Evolutionary conservation across 805 yeast genomes (phyloP), one percentile per base, ranked within the genome.

Genomic region (Kluyveromyces aestuarii): DNA sequence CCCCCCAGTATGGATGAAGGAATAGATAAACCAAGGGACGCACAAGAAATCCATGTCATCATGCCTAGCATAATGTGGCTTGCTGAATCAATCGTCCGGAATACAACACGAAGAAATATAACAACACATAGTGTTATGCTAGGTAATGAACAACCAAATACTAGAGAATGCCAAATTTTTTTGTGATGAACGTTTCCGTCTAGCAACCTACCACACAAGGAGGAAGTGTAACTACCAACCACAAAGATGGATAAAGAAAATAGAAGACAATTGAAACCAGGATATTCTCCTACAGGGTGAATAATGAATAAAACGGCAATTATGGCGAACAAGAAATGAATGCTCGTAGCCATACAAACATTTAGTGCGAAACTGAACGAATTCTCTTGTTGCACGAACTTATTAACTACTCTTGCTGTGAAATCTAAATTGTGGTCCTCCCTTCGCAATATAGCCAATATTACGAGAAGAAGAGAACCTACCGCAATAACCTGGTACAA

Each of bases 151-250:
- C 76, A 74, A 17, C 81, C 82, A 50, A 77, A 74, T 19, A 73
- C 48, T 10, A 76, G 59, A 4, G 82, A 67, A 21, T 41, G 27
- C 19, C 16, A 8, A 41, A 61, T 40, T 14, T 43, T 43, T 5
- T 41, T 25, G 21, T 38, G 27, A 17, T 37, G 30, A 36, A 46
- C 48, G 17, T 47, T 33, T 63, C 66, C 51, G 54, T 72, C 60
- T 50, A 84, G 69, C 50, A 80, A 74, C 14, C 85, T 74, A 40
- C 93, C 87, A 6, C 80, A 68, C 61, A 77, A 86, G 0, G 96
- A 88, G 1, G 95, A 81, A 48, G 84, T 74, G 35, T 81, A 74
- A 0, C 93, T 95, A 19, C 91, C 87, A 27, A 77, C 61, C 4
- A 84, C 76, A 56, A 87, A 81, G 50, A 81, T 70, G 2, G 76